phyloP scores from a whole-genome alignment of 2,329 filamentous ascomycete genomes.

The Trichophyton equinum region DNA sequence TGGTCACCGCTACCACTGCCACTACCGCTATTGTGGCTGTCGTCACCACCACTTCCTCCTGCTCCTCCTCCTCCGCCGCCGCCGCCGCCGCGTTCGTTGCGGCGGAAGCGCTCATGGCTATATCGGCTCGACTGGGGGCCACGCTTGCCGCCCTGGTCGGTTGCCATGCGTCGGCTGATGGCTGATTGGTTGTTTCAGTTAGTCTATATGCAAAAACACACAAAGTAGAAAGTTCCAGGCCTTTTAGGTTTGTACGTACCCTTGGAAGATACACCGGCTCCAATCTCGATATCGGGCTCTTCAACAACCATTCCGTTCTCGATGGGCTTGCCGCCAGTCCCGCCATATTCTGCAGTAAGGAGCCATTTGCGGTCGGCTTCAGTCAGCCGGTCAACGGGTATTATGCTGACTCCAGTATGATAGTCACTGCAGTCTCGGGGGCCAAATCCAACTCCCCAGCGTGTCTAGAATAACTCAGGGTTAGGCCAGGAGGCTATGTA shows the following conservation, averaged over 20 bases:
- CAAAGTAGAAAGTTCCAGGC: neutral
- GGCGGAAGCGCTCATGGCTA: constrained; percentile 19
- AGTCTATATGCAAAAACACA: neutral
- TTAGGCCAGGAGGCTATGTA: constrained; percentile 10
- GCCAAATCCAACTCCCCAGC: constrained; percentile 96
- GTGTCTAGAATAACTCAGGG: constrained; percentile 49
- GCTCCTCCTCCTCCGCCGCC: constrained; percentile 12
- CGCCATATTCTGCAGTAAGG: constrained; percentile 82
- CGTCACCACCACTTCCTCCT: constrained; percentile 14
- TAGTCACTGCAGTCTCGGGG: constrained; percentile 97
- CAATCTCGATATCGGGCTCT: constrained; percentile 97
- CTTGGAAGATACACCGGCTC: constrained; percentile 92
- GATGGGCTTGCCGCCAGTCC: constrained; percentile 72
- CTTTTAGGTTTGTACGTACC: constrained; percentile 30
- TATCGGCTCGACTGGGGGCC: constrained; percentile 36
- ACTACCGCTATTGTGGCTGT: constrained; percentile 16
- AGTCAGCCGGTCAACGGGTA: constrained; percentile 82
- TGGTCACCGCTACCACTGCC: constrained; percentile 23
- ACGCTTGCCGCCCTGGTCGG: constrained; percentile 38
- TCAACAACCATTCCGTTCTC: constrained; percentile 79
- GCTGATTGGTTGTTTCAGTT: constrained; percentile 23
- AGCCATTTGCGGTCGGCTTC: constrained; percentile 98
- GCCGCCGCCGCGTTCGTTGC: constrained; percentile 16
- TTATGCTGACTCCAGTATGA: constrained; percentile 76
- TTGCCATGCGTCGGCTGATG: constrained; percentile 41